Percentiles rank a stretch among this genome's conserved stretches.
Conservation (phyloP, 768 basidiomycete genomes). For the Tylopilus rubrobrunneus region DNA sequence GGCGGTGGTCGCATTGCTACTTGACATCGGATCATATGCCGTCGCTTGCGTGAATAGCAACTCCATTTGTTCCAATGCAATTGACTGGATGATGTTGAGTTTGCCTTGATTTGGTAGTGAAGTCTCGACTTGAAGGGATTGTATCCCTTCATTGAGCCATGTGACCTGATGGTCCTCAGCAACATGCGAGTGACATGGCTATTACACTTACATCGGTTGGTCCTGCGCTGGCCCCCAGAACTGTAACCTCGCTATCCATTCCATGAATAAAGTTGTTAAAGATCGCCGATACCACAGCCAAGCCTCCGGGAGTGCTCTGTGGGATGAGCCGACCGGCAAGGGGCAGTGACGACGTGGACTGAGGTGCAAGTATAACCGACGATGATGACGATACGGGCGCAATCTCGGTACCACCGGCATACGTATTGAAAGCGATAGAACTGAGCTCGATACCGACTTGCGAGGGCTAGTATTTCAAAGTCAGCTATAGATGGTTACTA, state of each 20-base stretch:
- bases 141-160: slow-evolving; percentile 72
- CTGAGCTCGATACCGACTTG: slow-evolving; percentile 69
- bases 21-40: too few species aligned
- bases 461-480: slow-evolving; percentile 46
- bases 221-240: too few species aligned
- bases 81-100: slow-evolving; percentile 60
- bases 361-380: slow-evolving; percentile 52
- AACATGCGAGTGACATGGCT: too few species aligned
- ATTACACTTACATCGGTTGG: too few species aligned
- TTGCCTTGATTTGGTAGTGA: slow-evolving; percentile 61
- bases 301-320: too few species aligned
- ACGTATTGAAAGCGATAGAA: slow-evolving; percentile 62
- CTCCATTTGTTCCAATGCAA: slow-evolving; percentile 54
- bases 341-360: slow-evolving; percentile 42
- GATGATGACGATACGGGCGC: slow-evolving; percentile 52
- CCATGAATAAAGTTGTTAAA: too few species aligned
- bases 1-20: too few species aligned
- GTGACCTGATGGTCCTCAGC: slow-evolving; percentile 41
- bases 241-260: too few species aligned
- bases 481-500: slow-evolving; percentile 3
- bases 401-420: slow-evolving; percentile 48
- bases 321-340: too few species aligned
- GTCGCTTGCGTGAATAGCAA: slow-evolving; percentile 28
- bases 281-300: too few species aligned
- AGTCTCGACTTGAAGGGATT: slow-evolving; percentile 53